Evolutionary conservation across 331 rosid genomes (phyloP), one percentile per base, ranked within the genome.

Genomic region (Saraca asoca): DNA sequence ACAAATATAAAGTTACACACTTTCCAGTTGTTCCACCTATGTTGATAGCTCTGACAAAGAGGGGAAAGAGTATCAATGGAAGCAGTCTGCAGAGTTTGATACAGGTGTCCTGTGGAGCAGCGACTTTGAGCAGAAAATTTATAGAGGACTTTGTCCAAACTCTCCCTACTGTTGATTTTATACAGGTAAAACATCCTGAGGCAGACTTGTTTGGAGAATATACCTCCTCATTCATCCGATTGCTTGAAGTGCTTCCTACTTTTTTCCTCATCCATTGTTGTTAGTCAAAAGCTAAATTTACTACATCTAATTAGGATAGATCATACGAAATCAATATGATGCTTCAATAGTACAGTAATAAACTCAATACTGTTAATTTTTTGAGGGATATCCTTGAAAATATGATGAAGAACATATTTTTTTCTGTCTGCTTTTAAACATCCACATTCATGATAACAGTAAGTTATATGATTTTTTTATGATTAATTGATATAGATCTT

Each of bases 31-130:
- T 89, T 69, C 98, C 94, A 2, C 94, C 94, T 0, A 72, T 93
- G 14, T n/a, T 92, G 71, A 41, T 76, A 7, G 85, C 88, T 34
- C 59, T 89, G 86, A 73, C 84, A 39, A 79, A 41, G 61, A 55
- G 14, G 69, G 85, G 58, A 49, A 63, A 75, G 69, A 31, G 69
- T 48, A 13, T 75, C 29, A 66, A 68, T 43, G 66, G 71, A 46
- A 41, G 71, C n/a, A 58, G 64, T 45, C 75, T 87, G 69, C 77
- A 41, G 78, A 92, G 96, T 79, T 79, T 92, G 82, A 80, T 80
- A 72, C 98, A 89, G 71, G 81, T 92, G 38, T 83, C 87, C 15
- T 43, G 77, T 20, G 95, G 95, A 12, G 98, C 98, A 16, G 95
- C 96, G 1, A 76, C 89, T 69, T 67, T 81, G 75, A 80, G 81